A percentile compares a stretch with the other conserved stretches of the same genome.
Evolutionary conservation across 1,284 basidiomycete species (phyloP).

Genomic region (Cryptococcus sp.): DNA sequence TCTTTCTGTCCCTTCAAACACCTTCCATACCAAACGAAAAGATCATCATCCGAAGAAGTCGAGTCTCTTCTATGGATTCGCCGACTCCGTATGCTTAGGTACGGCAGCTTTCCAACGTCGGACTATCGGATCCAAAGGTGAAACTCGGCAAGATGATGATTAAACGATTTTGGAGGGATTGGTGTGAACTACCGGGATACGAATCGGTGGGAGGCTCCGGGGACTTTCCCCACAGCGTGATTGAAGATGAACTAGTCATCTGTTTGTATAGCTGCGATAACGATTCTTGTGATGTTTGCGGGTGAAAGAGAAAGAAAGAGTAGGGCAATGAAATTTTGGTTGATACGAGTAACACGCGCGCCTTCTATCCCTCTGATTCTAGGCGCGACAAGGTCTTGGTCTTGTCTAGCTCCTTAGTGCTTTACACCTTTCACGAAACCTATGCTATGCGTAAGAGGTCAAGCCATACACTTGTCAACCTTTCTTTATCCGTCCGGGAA

Average conservation of each 20-base stretch:
- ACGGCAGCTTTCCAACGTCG: constrained; percentile 19
- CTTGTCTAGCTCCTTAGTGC: too few species aligned
- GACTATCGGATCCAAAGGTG: too few species aligned
- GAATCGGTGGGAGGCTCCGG: constrained; percentile 34
- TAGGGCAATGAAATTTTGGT: neutral
- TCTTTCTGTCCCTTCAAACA: neutral
- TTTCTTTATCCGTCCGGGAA: too few species aligned
- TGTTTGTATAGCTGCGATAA: constrained; percentile 42
- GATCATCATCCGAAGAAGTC: neutral
- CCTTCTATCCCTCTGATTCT: too few species aligned
- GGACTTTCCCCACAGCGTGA: constrained; percentile 48
- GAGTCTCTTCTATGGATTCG: too few species aligned
- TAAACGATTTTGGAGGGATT: too few species aligned
- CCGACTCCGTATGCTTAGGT: constrained; percentile 17
- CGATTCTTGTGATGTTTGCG: constrained; percentile 42
- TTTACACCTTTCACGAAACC: too few species aligned
- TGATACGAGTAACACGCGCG: too few species aligned
- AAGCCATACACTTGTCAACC: too few species aligned
- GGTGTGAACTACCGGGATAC: neutral
- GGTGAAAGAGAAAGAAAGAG: constrained; percentile 12
- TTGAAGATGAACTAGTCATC: constrained; percentile 12
- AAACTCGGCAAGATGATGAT: too few species aligned
- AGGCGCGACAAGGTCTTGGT: too few species aligned
- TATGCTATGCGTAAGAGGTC: too few species aligned
- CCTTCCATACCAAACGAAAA: constrained; percentile 1